Base-by-base conservation (phyloP, 2,329 filamentous ascomycete genomes). In the Penicillium sp. region DNA sequence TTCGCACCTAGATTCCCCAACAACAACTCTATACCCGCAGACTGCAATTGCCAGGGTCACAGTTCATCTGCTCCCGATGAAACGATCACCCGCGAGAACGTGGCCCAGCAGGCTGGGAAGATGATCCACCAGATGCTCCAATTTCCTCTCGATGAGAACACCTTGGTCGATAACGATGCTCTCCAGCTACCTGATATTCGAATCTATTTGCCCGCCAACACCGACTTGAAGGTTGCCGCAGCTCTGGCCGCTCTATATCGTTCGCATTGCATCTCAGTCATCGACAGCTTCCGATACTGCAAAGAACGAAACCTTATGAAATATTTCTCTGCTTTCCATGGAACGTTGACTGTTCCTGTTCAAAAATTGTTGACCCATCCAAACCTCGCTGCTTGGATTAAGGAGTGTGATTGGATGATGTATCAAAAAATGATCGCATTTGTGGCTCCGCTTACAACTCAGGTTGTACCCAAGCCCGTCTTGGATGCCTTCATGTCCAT, bases 361-460 rank as follows among this genome's bases (percentile, higher is more conserved):
- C 92, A 97, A 72, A 97, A 95, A 72, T 78, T 99, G 2, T 88
- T 99, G 66, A 86, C 87, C 13, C 86, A 96, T 66, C 86, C 88
- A 2, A 87, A 86, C 51, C 79, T 97, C 51, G 90, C 92, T 3
- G 83, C 88, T 1, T 99, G 94, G 94, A 95, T 99, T 57, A 90
- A 94, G 69, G 89, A 96, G 71, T 96, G 91, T 70, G 94, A 99
- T 72, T 95, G 94, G 76, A 82, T 93, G 32, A 89, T 97, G 77
- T 99, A 99, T 70, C 92, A 97, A 72, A 92, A 92, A 62, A 96
- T 97, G 89, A 92, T 97, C 76, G 87, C 88, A 50, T 95, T 97
- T 57, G 86, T 97, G 39, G 89, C 90, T 1, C 86, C 88, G n/a
- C 80, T 97, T 39, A 94, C 91, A 4, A 81, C 97, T 7, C 92